phyloP scores from a whole-genome alignment of 768 basidiomycete genomes.

The Thelephora ganbajun region DNA sequence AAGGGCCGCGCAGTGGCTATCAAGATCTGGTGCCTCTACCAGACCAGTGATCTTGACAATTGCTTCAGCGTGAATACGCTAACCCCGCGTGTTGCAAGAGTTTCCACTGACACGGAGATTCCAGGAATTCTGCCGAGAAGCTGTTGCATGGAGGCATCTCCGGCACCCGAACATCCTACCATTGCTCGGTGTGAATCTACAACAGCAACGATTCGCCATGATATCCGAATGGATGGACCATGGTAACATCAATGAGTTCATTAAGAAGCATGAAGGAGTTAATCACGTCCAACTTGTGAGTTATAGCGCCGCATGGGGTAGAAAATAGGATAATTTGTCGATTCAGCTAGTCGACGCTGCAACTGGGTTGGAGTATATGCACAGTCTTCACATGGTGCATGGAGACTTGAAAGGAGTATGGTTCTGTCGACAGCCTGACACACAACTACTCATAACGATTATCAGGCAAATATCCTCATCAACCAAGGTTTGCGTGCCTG shows the following conservation, averaged over 20 bases:
- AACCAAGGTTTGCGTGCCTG: not conserved
- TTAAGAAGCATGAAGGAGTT: not conserved
- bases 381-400: not conserved
- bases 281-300: not conserved
- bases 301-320: not conserved
- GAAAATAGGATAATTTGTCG: not conserved
- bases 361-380: not conserved
- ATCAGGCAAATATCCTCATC: slow-evolving; percentile 4
- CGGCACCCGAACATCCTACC: not conserved
- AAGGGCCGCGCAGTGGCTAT: too few relatives aligned
- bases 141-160: not conserved
- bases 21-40: too few relatives aligned
- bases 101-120: too few relatives aligned
- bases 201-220: not conserved
- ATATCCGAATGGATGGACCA: slow-evolving; percentile 3
- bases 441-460: not conserved
- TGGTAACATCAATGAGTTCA: slow-evolving; percentile 3
- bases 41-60: too few relatives aligned
- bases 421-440: not conserved
- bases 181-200: not conserved
- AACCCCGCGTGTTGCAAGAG: too few relatives aligned
- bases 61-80: too few relatives aligned
- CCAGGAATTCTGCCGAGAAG: not conserved
- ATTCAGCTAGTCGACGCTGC: slow-evolving; percentile 1
- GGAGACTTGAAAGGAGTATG: slow-evolving; percentile 5